Base-by-base conservation (phyloP, 441 rosid species). In the Bocquillonia castaneifolia region DNA sequence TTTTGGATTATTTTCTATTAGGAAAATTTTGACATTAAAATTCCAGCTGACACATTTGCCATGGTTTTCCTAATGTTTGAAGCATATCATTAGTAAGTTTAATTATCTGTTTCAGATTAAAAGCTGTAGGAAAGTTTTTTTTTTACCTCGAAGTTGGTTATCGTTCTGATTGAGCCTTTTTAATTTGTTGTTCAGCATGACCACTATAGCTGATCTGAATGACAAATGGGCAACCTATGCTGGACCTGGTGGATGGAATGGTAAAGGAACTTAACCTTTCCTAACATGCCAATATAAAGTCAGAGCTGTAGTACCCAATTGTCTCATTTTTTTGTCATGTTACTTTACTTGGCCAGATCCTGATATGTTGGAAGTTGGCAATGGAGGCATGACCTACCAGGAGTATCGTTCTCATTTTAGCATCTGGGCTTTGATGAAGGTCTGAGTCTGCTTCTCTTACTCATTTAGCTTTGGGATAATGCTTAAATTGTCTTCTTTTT, bases 241-340 rank as follows among this genome's bases (percentile, higher is more conserved):
- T 0, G 99, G 97, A 75, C 98, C 99, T 69, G 97, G 98, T 72
- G 99, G 98, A 80, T 94, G 99, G 99, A 94, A 94, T 78, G 99
- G 99, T 92, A 83, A 79, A n/a, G n/a, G 64, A 56, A 26, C 31
- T 56, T 69, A 48, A 45, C 1, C 63, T 53, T 59, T 62, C 13
- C 28, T 3, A 9, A 64, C 28, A 15, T 47, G 32, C 32, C 5
- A 13, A n/a, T 50, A 10, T 48, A 31, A 55, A 60, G 22, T 18
- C 44, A 63, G 59, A 63, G 62, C 39, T 68, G 6, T 44, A 39
- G 39, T 36, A 28, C 55, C 25, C 32, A 50, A 42, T 32, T 26
- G 20, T 10, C 69, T 44, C 63, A 10, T 48, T 56, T 40, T 59
- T 58, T 64, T 74, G 70, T 63, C 14, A 39, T 62, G 40, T 67